phyloP scores from a whole-genome alignment of 257 asterid genomes.

The Mentha longifolia region DNA sequence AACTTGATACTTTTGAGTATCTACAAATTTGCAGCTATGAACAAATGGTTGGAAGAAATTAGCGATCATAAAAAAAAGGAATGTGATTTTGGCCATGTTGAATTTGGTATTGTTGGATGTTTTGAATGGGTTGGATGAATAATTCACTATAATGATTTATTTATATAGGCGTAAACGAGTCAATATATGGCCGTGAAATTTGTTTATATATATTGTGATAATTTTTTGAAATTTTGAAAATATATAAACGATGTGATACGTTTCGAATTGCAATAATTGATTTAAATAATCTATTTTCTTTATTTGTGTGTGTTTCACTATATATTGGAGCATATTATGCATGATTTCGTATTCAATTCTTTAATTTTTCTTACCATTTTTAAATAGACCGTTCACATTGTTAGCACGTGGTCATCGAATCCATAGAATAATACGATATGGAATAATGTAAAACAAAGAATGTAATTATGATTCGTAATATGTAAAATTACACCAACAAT shows the following conservation, averaged over 20 bases:
- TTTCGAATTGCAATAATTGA: neutral
- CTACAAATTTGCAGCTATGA: neutral
- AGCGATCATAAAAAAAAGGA: neutral
- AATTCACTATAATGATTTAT: neutral
- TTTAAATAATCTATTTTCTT: neutral
- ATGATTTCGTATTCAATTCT: neutral
- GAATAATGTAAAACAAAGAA: no score
- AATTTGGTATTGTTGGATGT: neutral
- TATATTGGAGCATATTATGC: neutral
- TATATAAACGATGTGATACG: neutral
- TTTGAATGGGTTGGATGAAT: neutral
- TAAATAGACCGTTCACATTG: no score
- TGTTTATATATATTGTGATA: neutral
- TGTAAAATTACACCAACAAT: no score
- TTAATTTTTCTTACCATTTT: no score
- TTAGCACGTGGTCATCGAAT: no score
- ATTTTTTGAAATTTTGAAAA: neutral
- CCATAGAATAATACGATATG: no score
- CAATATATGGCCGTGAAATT: no score
- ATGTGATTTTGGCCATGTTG: neutral
- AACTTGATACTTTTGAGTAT: neutral
- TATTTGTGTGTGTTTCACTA: neutral
- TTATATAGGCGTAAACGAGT: constrained; percentile 1
- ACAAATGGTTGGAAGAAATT: neutral
- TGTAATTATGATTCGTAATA: no score